Evolutionary conservation across 2,329 filamentous ascomycete species (phyloP).

Genomic region (Boeremia exigua): DNA sequence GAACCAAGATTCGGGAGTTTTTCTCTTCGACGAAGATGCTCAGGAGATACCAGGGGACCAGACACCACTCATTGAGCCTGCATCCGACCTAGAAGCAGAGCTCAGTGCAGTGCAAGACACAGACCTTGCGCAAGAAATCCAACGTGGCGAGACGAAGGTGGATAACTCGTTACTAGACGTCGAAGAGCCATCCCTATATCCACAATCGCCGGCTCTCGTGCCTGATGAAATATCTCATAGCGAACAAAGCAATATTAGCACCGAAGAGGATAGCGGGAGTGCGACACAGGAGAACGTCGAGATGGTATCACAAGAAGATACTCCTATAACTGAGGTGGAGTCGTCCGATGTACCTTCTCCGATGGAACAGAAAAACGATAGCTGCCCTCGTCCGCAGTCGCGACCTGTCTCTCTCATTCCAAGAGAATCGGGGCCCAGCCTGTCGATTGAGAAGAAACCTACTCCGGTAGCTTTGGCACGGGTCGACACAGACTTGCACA

Average conservation of each 20-base stretch:
- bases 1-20: conserved; percentile 26
- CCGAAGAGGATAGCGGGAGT: neutral
- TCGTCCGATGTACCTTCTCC: too few relatives aligned
- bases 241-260: neutral
- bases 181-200: neutral
- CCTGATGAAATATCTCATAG: neutral
- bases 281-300: neutral
- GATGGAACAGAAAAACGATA: neutral
- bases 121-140: neutral
- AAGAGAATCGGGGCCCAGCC: neutral
- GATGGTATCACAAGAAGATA: neutral
- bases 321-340: neutral
- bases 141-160: neutral
- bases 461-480: neutral
- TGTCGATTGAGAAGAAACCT: conserved; percentile 4
- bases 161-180: conserved; percentile 1
- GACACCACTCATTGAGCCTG: neutral
- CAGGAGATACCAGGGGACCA: conserved; percentile 9
- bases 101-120: neutral
- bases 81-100: neutral
- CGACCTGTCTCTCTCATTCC: neutral
- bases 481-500: conserved; percentile 4
- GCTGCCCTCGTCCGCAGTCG: neutral
- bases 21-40: conserved; percentile 25
- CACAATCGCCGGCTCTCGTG: conserved; percentile 1